A percentile compares a stretch with the other conserved stretches of the same genome.
Conservation (phyloP, 1,284 basidiomycete species). For the Meira miltonrushii region DNA sequence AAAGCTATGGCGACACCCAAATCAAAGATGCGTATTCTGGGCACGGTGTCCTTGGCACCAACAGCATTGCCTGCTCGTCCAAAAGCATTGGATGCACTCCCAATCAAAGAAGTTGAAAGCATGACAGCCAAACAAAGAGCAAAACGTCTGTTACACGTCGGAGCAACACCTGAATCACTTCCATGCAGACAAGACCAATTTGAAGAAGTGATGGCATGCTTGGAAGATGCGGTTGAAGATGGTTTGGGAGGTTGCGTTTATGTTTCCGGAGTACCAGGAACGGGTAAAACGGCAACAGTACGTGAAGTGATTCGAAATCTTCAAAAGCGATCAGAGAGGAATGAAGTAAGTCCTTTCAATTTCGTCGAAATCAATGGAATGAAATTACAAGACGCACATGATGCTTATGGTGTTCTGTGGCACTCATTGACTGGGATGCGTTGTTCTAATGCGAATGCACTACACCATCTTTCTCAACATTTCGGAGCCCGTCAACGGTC, state of each 20-base stretch:
- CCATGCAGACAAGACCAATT: conserved; percentile 89
- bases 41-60: neutral
- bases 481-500: conserved; percentile 24
- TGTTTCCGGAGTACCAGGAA: conserved; percentile 84
- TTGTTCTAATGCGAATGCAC: conserved; percentile 30
- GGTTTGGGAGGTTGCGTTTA: conserved; percentile 93
- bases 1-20: conserved; percentile 9
- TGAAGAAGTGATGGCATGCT: conserved; percentile 67
- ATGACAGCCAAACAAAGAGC: conserved; percentile 41
- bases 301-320: conserved; percentile 77
- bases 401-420: conserved; percentile 49
- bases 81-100: conserved; percentile 28
- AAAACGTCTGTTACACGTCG: conserved; percentile 72
- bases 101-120: conserved; percentile 17
- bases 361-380: conserved; percentile 99
- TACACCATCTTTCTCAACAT: conserved; percentile 29
- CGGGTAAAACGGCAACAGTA: conserved; percentile 86
- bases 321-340: conserved; percentile 22
- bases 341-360: conserved; percentile 88
- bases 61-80: conserved; percentile 27
- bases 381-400: conserved; percentile 55
- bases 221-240: conserved; percentile 78
- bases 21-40: conserved; percentile 8
- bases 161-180: conserved; percentile 79
- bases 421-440: conserved; percentile 23